Evolutionary conservation across 2,329 filamentous ascomycete species (phyloP).

Genomic region (Colletotrichum lupini): DNA sequence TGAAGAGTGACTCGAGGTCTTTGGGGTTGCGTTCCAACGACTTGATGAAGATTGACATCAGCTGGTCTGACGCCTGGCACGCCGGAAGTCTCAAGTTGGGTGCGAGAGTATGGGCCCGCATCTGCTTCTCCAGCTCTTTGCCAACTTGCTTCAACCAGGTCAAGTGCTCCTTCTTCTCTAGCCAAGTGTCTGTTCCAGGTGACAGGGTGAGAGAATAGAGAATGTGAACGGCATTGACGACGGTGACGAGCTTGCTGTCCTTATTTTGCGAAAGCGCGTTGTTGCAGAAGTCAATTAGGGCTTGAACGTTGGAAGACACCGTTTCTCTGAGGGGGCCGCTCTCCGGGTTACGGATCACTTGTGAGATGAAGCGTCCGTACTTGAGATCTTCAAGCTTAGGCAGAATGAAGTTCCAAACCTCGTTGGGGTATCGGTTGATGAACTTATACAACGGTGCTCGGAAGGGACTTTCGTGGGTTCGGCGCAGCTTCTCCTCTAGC

Average conservation of each 20-base stretch:
- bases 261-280: conserved; percentile 73
- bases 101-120: conserved; percentile 77
- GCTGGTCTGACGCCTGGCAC: conserved; percentile 88
- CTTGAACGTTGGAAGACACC: conserved; percentile 78
- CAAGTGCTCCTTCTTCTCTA: conserved; percentile 72
- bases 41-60: conserved; percentile 86
- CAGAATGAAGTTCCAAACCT: conserved; percentile 86
- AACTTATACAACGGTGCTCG: conserved; percentile 91
- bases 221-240: conserved; percentile 89
- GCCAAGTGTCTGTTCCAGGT: conserved; percentile 74
- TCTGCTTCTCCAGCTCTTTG: conserved; percentile 80
- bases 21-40: conserved; percentile 80
- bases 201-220: conserved; percentile 82
- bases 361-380: conserved; percentile 91
- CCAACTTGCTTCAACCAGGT: conserved; percentile 74
- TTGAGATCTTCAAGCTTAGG: conserved; percentile 83
- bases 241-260: conserved; percentile 75
- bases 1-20: conserved; percentile 86
- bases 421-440: conserved; percentile 90
- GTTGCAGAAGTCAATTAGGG: conserved; percentile 74
- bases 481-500: conserved; percentile 83
- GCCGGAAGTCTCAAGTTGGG: conserved; percentile 82
- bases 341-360: conserved; percentile 81
- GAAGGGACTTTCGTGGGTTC: conserved; percentile 93
- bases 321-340: conserved; percentile 81